Evolutionary conservation across 1,139 yeast genomes (phyloP).

Genomic region (Pneumocystis sp.): DNA sequence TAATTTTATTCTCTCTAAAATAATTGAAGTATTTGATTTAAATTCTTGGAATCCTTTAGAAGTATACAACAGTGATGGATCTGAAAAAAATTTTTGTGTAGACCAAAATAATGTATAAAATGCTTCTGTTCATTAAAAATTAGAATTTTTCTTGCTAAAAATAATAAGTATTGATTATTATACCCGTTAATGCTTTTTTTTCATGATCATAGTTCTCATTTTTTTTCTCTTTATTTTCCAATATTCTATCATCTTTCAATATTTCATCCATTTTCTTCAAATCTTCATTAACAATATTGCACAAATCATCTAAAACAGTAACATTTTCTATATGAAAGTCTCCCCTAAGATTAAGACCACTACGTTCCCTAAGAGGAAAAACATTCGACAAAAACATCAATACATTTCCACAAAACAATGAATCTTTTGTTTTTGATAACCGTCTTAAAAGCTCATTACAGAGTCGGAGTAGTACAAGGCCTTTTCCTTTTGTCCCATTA

Average conservation of each 20-base stretch:
- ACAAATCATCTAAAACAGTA: constrained; percentile 21
- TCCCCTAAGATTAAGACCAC: constrained; percentile 28
- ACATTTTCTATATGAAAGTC: constrained; percentile 25
- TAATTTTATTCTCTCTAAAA: constrained; percentile 3
- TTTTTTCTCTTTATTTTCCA: neutral
- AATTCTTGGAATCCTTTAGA: constrained; percentile 4
- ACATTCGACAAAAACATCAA: constrained; percentile 27
- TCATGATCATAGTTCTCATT: constrained; percentile 2
- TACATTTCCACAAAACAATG: constrained; percentile 27
- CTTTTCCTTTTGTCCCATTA: constrained; percentile 24
- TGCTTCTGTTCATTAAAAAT: neutral
- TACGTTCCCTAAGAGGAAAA: constrained; percentile 27
- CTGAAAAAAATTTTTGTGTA: constrained; percentile 13
- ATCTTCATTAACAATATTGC: neutral
- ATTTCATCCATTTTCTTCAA: constrained; percentile 7
- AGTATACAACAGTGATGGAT: constrained; percentile 12
- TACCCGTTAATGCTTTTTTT: constrained; percentile 12
- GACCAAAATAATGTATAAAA: constrained; percentile 15
- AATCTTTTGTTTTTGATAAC: constrained; percentile 25
- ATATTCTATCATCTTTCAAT: neutral
- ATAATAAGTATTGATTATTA: constrained; percentile 5
- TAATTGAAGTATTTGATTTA: neutral
- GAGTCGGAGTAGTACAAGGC: constrained; percentile 26
- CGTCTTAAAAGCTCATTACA: constrained; percentile 27
- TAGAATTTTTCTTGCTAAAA: constrained; percentile 1